These are phyloP conservation scores for Thielaviopsis musarum DNA, from an alignment of 2,329 filamentous ascomycete genomes.

Conservation along the genomic window DNA sequence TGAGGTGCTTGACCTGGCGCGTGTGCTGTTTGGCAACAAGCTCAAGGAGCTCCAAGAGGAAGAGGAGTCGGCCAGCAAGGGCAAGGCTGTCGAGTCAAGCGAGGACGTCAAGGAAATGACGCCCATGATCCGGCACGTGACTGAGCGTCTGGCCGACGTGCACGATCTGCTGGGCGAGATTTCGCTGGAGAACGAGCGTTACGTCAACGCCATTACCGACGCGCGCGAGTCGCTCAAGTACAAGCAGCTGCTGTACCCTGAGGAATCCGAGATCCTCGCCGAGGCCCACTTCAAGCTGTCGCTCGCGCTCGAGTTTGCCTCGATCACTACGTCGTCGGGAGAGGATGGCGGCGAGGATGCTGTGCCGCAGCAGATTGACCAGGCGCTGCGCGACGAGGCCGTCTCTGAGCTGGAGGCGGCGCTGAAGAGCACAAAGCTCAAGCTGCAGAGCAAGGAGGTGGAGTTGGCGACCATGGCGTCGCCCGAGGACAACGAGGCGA, in stretches of 20 bases:
- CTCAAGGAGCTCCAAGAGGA: constrained; percentile 23
- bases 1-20: constrained; percentile 68
- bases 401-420: constrained; percentile 55
- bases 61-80: constrained; percentile 15
- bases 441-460: constrained; percentile 53
- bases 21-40: constrained; percentile 43
- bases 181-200: constrained; percentile 86
- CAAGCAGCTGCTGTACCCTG: constrained; percentile 61
- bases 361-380: constrained; percentile 38
- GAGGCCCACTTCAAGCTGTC: constrained; percentile 96
- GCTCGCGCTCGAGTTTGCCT: constrained; percentile 84
- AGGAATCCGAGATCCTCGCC: constrained; percentile 71
- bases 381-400: constrained; percentile 53
- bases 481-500: constrained; percentile 49
- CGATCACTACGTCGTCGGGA: constrained; percentile 44
- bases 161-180: constrained; percentile 92
- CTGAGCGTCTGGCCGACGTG: constrained; percentile 79
- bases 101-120: constrained; percentile 25
- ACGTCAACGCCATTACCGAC: constrained; percentile 73
- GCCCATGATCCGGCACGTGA: constrained; percentile 40
- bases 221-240: constrained; percentile 60
- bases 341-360: constrained; percentile 27
- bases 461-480: constrained; percentile 45
- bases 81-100: constrained; percentile 17
- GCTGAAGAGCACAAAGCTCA: constrained; percentile 54